Evolutionary conservation across 2,329 filamentous ascomycete genomes (phyloP).

Genomic region (Sordariomycetes sp.): DNA sequence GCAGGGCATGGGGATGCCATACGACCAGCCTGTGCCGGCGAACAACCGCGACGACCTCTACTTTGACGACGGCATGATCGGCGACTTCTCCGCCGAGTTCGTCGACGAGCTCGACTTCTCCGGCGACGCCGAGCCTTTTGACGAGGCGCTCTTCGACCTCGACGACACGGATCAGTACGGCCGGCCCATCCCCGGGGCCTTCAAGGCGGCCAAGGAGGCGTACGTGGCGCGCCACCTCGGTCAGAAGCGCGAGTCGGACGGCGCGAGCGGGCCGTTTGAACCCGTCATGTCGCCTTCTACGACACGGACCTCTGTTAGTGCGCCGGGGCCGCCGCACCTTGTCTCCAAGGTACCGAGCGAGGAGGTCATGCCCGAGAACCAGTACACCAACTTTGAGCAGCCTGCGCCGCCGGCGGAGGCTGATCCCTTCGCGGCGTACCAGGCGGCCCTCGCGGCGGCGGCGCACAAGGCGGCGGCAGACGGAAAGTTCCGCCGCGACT

Average conservation of each 20-base stretch:
- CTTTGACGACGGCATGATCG: conserved; percentile 51
- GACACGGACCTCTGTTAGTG: conserved; percentile 30
- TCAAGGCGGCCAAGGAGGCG: conserved; percentile 34
- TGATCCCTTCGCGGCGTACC: conserved; percentile 49
- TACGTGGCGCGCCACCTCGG: conserved; percentile 1
- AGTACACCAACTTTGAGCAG: neutral
- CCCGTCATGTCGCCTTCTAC: conserved; percentile 33
- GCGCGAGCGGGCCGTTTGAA: conserved; percentile 28
- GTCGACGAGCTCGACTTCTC: conserved; percentile 25
- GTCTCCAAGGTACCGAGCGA: neutral
- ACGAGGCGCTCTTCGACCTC: conserved; percentile 62
- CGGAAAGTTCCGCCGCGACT: conserved; percentile 58
- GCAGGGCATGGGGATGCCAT: neutral
- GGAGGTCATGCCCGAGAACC: neutral
- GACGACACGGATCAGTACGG: conserved; percentile 51
- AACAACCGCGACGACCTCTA: conserved; percentile 46
- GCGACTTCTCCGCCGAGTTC: conserved; percentile 26
- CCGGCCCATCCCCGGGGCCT: conserved; percentile 43
- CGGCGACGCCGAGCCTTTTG: conserved; percentile 43
- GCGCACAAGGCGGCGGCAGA: conserved; percentile 63
- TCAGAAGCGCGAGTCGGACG: conserved; percentile 22
- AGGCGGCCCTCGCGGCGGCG: conserved; percentile 72
- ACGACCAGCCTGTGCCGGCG: neutral
- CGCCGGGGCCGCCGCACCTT: neutral
- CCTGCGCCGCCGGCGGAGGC: conserved; percentile 6